Percentiles rank a stretch among this genome's conserved stretches.
These are phyloP conservation scores for Heliamphora pulchella DNA, from an alignment of 179 eudicot species.

Conservation along the genomic window DNA sequence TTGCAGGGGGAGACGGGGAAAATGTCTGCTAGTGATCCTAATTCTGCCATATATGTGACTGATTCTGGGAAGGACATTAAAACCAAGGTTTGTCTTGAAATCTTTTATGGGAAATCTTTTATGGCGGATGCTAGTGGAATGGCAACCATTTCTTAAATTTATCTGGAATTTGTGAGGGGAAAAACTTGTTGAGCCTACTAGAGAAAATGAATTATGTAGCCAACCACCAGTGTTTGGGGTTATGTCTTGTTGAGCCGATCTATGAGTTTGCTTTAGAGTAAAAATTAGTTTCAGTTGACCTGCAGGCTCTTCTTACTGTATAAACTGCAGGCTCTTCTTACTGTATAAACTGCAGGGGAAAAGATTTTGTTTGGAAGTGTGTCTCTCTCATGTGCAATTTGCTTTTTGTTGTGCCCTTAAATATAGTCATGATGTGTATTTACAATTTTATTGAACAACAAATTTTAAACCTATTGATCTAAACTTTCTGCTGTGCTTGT, in stretches of 20 bases:
- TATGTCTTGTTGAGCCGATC: neutral
- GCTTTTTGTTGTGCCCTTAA: neutral
- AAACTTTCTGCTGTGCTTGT: neutral
- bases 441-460: no score
- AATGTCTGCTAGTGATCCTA: constrained; percentile 98
- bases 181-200: neutral
- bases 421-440: neutral
- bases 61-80: constrained; percentile 83
- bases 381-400: no score
- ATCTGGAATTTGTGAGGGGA: neutral
- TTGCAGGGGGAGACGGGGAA: constrained; percentile 90
- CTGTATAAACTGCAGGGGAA: no score
- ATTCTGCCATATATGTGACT: constrained; percentile 97
- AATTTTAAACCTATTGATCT: neutral
- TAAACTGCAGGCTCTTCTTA: no score
- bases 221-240: neutral
- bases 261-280: neutral
- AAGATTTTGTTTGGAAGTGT: no score
- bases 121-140: neutral
- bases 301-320: no score
- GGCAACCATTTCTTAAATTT: neutral
- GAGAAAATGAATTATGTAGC: neutral
- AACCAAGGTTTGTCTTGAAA: constrained; percentile 53
- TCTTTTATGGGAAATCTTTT: neutral
- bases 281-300: neutral